Conservation (phyloP, 768 basidiomycete species). For the Naganishia friedmannii region DNA sequence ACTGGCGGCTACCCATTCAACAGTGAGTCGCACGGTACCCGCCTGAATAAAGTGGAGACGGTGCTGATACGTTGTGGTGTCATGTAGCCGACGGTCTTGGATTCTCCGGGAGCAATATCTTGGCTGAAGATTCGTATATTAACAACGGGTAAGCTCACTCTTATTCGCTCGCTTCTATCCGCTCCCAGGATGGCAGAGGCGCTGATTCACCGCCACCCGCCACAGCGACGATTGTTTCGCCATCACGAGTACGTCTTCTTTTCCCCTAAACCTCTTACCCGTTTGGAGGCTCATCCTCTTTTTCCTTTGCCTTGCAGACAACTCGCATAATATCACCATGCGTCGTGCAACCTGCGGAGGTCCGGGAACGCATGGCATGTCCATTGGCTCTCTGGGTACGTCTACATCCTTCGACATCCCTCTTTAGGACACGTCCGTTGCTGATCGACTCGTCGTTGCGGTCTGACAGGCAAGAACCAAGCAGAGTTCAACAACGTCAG, state of each 20-base stretch:
- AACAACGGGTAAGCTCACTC: conserved; percentile 50
- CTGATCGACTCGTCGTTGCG: background rate
- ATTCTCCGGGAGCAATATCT: conserved; percentile 36
- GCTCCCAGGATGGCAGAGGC: too few species aligned
- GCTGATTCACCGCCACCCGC: background rate
- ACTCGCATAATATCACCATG: conserved; percentile 55
- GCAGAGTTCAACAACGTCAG: conserved; percentile 54
- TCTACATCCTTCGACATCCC: too few species aligned
- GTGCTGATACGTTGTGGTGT: background rate
- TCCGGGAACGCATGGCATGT: conserved; percentile 56
- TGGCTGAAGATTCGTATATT: conserved; percentile 50
- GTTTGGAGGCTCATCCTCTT: too few species aligned
- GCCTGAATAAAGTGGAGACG: too few species aligned
- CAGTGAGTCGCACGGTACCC: background rate
- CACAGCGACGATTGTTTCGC: conserved; percentile 57
- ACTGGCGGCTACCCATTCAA: conserved; percentile 38
- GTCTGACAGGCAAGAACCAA: conserved; percentile 41
- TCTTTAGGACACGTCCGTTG: too few species aligned
- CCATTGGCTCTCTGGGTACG: conserved; percentile 57
- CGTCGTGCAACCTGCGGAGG: conserved; percentile 56
- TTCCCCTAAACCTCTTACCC: background rate
- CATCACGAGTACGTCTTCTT: conserved; percentile 37
- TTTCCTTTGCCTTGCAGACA: conserved; percentile 49
- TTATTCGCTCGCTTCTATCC: background rate
- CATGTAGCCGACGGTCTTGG: conserved; percentile 36